Base-by-base conservation (phyloP, 208 protist species). In the Crithidia mellificae region DNA sequence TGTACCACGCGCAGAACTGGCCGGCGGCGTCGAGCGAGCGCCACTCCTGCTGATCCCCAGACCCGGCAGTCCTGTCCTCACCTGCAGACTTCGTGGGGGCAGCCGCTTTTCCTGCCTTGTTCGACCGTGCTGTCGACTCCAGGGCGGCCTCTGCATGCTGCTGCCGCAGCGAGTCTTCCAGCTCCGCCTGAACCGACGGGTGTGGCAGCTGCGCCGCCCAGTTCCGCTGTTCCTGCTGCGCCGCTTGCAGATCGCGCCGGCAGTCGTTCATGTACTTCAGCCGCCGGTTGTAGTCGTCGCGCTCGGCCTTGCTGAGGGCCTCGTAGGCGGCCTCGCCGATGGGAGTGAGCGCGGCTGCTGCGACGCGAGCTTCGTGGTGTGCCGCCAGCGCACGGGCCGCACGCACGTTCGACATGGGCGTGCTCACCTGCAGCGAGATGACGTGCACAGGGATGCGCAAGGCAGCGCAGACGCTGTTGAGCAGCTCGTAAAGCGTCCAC, bases 221-320 rank as follows among this genome's bases (percentile, higher is more conserved):
- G 36, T n/a, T 12, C 24, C 30, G 15, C 55, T 65, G 51, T 17
- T 68, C 53, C 25, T 64, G 77, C 43, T 55, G 69, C 43, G 73
- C 79, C 17, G 63, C 72, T 11, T 77, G 65, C 46, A 94, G 57
- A 27, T 83, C 81, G 39, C 78, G 74, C 39, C 85, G 84, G 65
- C 87, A 93, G 63, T 92, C 83, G 52, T 92, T 95, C 63, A 83
- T 88, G 52, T 91, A 77, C 70, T 93, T 82, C 15, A 96, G 78
- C 12, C 78, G 79, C 7, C 50, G 44, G 66, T 95, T 94, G 80
- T 95, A 94, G 9, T 68, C 64, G 14, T 88, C 80, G 0, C 84
- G 87, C 17, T 83, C 83, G 27, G 58, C 72, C 19, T 58, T 65
- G 29, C 22, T 49, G 7, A 95, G 57, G 29, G 63, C 55, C 59